These are phyloP conservation scores for Macrotyloma uniflorum DNA, from an alignment of 306 rosid genomes.

Conservation along the genomic window DNA sequence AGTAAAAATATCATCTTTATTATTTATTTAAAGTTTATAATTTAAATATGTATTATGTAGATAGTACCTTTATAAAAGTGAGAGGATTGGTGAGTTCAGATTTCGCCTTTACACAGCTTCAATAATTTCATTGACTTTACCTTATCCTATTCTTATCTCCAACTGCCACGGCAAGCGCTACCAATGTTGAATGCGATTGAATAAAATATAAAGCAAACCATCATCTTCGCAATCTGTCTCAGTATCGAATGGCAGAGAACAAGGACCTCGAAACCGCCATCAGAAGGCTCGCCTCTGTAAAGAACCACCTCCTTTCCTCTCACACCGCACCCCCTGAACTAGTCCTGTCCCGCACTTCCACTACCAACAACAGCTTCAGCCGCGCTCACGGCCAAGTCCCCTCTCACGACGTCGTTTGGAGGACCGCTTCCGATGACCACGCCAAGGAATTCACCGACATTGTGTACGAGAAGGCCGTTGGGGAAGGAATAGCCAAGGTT, in stretches of 20 bases:
- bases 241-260: constrained; percentile 41
- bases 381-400: constrained; percentile 73
- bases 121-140: not conserved
- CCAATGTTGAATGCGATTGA: not conserved
- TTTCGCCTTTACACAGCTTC: not conserved
- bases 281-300: constrained; percentile 66
- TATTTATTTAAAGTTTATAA: too few relatives aligned
- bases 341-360: constrained; percentile 37
- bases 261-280: constrained; percentile 43
- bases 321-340: constrained; percentile 7
- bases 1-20: too few relatives aligned
- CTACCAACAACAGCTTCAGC: constrained; percentile 53
- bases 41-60: too few relatives aligned
- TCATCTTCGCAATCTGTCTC: not conserved
- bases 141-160: not conserved
- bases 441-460: constrained; percentile 71
- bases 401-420: constrained; percentile 65
- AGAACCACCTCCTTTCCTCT: constrained; percentile 53
- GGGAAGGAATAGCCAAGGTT: constrained; percentile 90
- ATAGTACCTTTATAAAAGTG: too few relatives aligned
- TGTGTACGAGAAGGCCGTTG: constrained; percentile 73
- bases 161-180: not conserved
- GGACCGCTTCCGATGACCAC: constrained; percentile 45
- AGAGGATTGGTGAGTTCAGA: too few relatives aligned
- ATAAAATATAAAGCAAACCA: too few relatives aligned